Conservation (phyloP, 371 early-diverging fungal species). For the Mucor ambiguus region DNA sequence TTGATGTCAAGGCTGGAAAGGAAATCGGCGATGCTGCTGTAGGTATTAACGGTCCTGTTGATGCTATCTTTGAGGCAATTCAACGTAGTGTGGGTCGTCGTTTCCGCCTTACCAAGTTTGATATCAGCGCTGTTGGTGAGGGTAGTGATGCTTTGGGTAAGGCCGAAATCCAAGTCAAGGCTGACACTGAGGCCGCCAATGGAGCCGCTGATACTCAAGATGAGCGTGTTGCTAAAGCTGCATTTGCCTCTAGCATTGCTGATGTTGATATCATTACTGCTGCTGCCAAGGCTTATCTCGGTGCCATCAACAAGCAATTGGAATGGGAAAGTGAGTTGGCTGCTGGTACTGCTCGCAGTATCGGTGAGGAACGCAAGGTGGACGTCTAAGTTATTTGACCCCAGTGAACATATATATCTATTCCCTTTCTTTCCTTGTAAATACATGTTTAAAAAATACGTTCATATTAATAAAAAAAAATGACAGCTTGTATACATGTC, state of each 20-base stretch:
- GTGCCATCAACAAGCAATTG: conserved; percentile 79
- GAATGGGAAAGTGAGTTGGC: conserved; percentile 39
- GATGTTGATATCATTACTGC: conserved; percentile 87
- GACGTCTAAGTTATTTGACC: conserved; percentile 33
- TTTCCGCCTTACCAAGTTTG: conserved; percentile 72
- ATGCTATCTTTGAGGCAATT: conserved; percentile 84
- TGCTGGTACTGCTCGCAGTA: conserved; percentile 36
- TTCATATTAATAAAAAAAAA: not conserved
- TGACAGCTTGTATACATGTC: not conserved
- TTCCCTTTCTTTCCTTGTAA: not conserved
- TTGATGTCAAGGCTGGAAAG: conserved; percentile 43
- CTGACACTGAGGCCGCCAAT: conserved; percentile 14
- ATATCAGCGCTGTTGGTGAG: conserved; percentile 83
- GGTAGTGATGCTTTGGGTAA: conserved; percentile 88
- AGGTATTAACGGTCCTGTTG: conserved; percentile 80
- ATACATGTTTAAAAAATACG: not conserved
- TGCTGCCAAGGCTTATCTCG: conserved; percentile 83
- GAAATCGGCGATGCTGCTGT: conserved; percentile 75
- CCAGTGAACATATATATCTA: not conserved
- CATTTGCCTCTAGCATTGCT: conserved; percentile 72
- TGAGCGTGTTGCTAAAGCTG: conserved; percentile 33
- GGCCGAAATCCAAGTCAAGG: conserved; percentile 76
- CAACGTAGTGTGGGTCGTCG: conserved; percentile 73
- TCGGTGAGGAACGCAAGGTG: conserved; percentile 48
- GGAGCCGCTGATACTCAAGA: conserved; percentile 9